These are phyloP conservation scores for Parsonsia alboflavescens DNA, from an alignment of 257 asterid species.

Conservation along the genomic window DNA sequence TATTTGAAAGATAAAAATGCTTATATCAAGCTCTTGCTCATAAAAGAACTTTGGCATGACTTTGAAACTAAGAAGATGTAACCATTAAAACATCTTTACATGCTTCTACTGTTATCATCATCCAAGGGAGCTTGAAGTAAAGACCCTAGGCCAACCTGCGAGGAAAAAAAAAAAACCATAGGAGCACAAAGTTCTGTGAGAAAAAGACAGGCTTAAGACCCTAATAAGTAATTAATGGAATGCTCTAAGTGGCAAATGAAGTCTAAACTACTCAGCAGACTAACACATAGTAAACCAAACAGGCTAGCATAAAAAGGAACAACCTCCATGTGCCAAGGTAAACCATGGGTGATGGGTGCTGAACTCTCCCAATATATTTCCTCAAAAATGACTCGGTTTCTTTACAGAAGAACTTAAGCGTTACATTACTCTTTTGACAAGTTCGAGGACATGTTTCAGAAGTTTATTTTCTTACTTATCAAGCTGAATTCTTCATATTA, in stretches of 20 bases:
- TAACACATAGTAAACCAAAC: background rate
- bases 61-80: background rate
- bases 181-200: constrained; percentile 17
- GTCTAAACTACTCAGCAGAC: background rate
- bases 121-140: constrained; percentile 95
- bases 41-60: background rate
- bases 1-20: constrained; percentile 31
- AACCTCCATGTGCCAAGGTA: background rate
- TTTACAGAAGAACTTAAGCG: background rate
- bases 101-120: constrained; percentile 62
- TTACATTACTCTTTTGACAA: background rate
- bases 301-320: background rate
- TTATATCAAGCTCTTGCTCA: background rate
- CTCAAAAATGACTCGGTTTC: background rate
- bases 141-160: constrained; percentile 51
- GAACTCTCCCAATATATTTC: background rate
- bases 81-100: constrained; percentile 38
- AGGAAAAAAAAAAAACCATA: background rate
- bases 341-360: background rate
- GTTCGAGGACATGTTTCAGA: background rate
- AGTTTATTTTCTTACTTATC: background rate
- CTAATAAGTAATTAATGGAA: background rate
- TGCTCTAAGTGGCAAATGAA: background rate
- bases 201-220: constrained; percentile 16
- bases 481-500: background rate